Percentiles rank a stretch among this genome's conserved stretches.
phyloP scores from a whole-genome alignment of 2,329 filamentous ascomycete genomes.

The Epichloe bromicola region DNA sequence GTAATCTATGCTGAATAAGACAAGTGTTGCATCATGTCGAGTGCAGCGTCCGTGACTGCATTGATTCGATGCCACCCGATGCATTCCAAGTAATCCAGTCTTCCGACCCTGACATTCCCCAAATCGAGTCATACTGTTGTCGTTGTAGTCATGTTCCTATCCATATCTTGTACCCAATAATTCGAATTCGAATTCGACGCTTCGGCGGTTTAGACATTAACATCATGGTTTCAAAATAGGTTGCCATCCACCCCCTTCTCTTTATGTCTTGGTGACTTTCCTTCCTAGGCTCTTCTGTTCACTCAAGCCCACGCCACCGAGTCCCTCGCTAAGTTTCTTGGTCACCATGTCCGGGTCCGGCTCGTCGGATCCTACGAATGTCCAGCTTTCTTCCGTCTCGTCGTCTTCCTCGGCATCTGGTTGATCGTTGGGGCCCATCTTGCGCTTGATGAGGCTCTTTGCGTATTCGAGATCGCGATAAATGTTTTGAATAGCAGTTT shows the following conservation, averaged over 20 bases:
- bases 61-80: neutral
- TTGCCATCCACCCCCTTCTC: neutral
- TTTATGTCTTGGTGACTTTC: constrained; percentile 6
- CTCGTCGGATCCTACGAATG: constrained; percentile 57
- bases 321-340: constrained; percentile 26
- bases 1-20: neutral
- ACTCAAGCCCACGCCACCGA: constrained; percentile 10
- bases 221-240: neutral
- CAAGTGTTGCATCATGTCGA: neutral
- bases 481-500: constrained; percentile 77
- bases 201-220: neutral
- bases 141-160: neutral
- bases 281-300: constrained; percentile 14
- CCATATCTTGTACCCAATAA: neutral
- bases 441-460: constrained; percentile 62
- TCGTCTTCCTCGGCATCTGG: constrained; percentile 33
- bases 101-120: neutral
- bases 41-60: neutral
- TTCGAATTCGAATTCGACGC: neutral
- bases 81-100: neutral
- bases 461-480: constrained; percentile 95
- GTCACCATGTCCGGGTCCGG: constrained; percentile 31
- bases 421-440: constrained; percentile 36
- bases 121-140: neutral
- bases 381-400: constrained; percentile 74